Evolutionary conservation across 169 alveolate genomes (phyloP).

Genomic region (Plasmodium chabaudi): DNA sequence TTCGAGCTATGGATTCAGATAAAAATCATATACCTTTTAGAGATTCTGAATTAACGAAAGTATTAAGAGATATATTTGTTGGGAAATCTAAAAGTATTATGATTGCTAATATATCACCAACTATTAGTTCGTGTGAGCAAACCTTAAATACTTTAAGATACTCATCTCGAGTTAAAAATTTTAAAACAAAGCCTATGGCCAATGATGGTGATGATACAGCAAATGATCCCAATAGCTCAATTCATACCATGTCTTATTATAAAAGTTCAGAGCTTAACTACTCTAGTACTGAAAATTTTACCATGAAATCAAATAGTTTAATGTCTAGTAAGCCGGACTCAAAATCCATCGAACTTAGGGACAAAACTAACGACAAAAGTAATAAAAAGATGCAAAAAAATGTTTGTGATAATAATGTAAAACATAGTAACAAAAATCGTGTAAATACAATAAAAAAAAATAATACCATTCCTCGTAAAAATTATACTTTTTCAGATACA

Average conservation of each 20-base stretch:
- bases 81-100: conserved; percentile 96
- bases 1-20: conserved; percentile 98
- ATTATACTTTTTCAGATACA: conserved; percentile 52
- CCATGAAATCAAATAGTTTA: neutral
- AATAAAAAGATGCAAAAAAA: conserved; percentile 42
- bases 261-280: conserved; percentile 12
- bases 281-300: neutral
- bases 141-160: conserved; percentile 98
- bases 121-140: conserved; percentile 97
- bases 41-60: conserved; percentile 97
- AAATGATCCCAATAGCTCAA: conserved; percentile 17
- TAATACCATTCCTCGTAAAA: conserved; percentile 1
- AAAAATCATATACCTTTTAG: conserved; percentile 99
- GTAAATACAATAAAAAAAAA: neutral
- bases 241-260: conserved; percentile 14
- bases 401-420: neutral
- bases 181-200: conserved; percentile 85
- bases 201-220: conserved; percentile 67
- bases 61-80: conserved; percentile 95
- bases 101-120: conserved; percentile 99
- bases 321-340: neutral
- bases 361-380: conserved; percentile 2
- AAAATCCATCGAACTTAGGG: conserved; percentile 31
- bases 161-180: conserved; percentile 97
- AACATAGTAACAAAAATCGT: neutral